Evolutionary conservation across 805 yeast species (phyloP), one percentile per base, ranked within the genome.

Genomic region (Schwanniomyces pseudopolymorphus): DNA sequence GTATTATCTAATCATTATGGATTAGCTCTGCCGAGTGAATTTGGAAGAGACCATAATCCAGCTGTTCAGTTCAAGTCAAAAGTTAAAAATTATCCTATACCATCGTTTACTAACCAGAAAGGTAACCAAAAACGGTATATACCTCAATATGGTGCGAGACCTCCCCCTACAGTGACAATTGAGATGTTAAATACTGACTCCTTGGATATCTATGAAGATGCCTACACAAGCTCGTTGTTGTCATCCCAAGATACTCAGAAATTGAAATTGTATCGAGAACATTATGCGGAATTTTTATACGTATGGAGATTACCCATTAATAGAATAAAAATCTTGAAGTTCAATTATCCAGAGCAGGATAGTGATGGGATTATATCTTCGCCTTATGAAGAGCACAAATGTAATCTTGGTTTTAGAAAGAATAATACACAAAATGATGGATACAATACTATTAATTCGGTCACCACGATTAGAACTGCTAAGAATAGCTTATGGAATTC

Each of bases 241-340:
- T 70, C 69, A 35, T 58, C 72, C 2, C 63, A 69, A 8, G 71
- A 74, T 39, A 56, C 55, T 7, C 58, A 59, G 1, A 70, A 70
- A 40, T 63, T 79, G 39, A 61, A 59, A 36, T 42, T 57, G 45
- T 78, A 80, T 59, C 63, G 96, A 33, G 74, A 78, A 17, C 85
- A 83, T 53, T 91, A 92, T 62, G 90, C 97, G 0, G 79, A 84
- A 16, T 75, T 91, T 59, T 69, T 91, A 11, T 87, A 79, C 57
- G 64, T 78, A 27, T 92, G 97, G 97, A 95, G 94, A 0, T 71
- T 90, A 16, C 87, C 90, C 0, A 77, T 87, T n/a, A 81, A 84
- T 52, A 67, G 96, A 37, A 81, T 88, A 24, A 91, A 91, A 57
- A 78, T 91, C 9, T 62, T 89, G 46, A 89, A 91, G 64, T 79